Evolutionary conservation across 2,329 filamentous ascomycete species (phyloP).

Genomic region (Magnaporthiopsis poae): DNA sequence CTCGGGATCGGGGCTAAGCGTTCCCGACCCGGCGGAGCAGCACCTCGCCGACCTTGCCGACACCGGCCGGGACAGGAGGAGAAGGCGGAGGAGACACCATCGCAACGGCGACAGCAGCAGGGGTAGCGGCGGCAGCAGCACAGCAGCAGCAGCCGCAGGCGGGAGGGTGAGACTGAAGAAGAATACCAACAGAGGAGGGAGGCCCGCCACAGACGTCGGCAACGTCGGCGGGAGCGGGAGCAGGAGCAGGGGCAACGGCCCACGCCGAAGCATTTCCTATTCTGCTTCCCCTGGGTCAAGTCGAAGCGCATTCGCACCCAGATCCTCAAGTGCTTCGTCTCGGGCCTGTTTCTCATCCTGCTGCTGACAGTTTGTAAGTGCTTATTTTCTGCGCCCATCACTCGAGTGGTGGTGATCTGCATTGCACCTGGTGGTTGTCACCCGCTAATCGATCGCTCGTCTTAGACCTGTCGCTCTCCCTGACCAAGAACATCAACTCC

Average conservation of each 20-base stretch:
- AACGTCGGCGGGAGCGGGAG: slow-evolving; percentile 1
- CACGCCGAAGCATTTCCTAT: slow-evolving; percentile 35
- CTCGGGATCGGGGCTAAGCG: slow-evolving; percentile 22
- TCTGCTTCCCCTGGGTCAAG: slow-evolving; percentile 46
- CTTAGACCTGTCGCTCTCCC: slow-evolving; percentile 61
- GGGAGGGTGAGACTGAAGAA: slow-evolving; percentile 8
- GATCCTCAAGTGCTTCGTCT: slow-evolving; percentile 53
- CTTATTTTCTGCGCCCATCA: not conserved
- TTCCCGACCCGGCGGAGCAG: slow-evolving; percentile 38
- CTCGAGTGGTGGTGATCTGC: too few relatives aligned
- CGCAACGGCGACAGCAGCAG: not conserved
- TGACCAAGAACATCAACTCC: slow-evolving; percentile 53
- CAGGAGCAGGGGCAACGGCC: slow-evolving; percentile 11
- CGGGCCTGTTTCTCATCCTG: slow-evolving; percentile 50
- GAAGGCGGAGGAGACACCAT: slow-evolving; percentile 7
- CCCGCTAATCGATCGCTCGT: not conserved
- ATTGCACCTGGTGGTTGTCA: not conserved
- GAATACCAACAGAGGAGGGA: slow-evolving; percentile 7
- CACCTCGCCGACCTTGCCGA: slow-evolving; percentile 36
- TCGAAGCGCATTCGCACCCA: slow-evolving; percentile 44
- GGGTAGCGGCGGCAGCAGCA: slow-evolving; percentile 1
- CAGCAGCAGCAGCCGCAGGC: slow-evolving; percentile 1
- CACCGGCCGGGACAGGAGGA: slow-evolving; percentile 26
- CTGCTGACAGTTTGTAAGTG: slow-evolving; percentile 58
- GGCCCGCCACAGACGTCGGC: not conserved